A percentile compares a stretch with the other conserved stretches of the same genome.
Evolutionary conservation across 164 flowering plant genomes (phyloP).

Genomic region (Aristolochia fimbriata): DNA sequence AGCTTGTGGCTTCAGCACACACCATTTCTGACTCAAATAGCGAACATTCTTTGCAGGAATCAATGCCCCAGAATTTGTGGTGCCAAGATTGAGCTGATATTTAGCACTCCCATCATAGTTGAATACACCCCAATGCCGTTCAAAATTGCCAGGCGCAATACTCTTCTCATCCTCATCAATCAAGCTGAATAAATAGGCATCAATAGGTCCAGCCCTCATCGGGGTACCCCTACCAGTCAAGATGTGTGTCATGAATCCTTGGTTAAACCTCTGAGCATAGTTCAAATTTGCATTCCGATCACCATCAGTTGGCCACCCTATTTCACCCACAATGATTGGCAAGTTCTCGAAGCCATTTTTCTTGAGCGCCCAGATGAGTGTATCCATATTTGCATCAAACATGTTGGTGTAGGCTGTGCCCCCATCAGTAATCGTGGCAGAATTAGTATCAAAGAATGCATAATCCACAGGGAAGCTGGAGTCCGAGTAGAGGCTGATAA

Average conservation of each 20-base stretch:
- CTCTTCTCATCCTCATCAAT: conserved; percentile 86
- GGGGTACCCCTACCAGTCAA: conserved; percentile 75
- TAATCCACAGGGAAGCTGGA: conserved; percentile 76
- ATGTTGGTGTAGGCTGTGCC: conserved; percentile 48
- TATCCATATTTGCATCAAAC: conserved; percentile 89
- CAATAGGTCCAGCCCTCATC: conserved; percentile 55
- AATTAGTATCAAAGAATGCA: conserved; percentile 73
- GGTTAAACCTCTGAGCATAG: conserved; percentile 73
- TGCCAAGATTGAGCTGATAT: conserved; percentile 59
- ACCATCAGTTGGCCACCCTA: conserved; percentile 97
- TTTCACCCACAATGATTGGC: conserved; percentile 77
- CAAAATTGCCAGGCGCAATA: conserved; percentile 77
- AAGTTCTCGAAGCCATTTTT: conserved; percentile 64
- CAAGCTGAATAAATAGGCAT: conserved; percentile 75
- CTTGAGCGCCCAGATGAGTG: conserved; percentile 69
- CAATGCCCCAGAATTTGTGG: conserved; percentile 42
- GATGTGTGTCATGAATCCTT: conserved; percentile 71
- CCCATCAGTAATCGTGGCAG: conserved; percentile 45
- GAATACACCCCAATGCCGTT: conserved; percentile 87
- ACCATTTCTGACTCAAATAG: conserved; percentile 56
- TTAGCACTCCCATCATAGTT: conserved; percentile 63
- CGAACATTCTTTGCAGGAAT: conserved; percentile 31
- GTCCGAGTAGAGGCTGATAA: conserved; percentile 67
- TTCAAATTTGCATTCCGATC: conserved; percentile 54
- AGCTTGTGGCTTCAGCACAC: conserved; percentile 52